Conservation (phyloP, 2,329 filamentous ascomycete species). For the Scleromitrula shiraiana region DNA sequence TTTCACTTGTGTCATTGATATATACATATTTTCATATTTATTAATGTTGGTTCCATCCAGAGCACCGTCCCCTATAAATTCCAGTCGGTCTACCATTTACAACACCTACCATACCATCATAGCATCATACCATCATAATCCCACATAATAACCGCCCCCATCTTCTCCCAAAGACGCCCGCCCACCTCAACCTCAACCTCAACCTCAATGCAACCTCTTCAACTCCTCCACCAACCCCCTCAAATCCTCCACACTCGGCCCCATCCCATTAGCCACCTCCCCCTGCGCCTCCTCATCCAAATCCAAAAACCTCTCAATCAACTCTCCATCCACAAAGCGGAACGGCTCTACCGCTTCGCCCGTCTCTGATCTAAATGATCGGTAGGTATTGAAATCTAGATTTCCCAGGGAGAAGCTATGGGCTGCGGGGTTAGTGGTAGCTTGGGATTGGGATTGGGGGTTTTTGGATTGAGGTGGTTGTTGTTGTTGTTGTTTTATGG, state of each 20-base stretch:
- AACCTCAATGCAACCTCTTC: conserved; percentile 51
- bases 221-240: conserved; percentile 54
- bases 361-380: conserved; percentile 71
- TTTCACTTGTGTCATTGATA: too few relatives aligned
- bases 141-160: too few relatives aligned
- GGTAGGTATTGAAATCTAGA: conserved; percentile 69
- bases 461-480: neutral
- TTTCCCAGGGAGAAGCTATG: conserved; percentile 62
- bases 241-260: conserved; percentile 54
- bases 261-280: conserved; percentile 46
- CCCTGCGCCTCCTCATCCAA: conserved; percentile 51
- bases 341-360: conserved; percentile 67
- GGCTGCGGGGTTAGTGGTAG: too few relatives aligned
- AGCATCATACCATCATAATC: too few relatives aligned
- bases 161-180: neutral
- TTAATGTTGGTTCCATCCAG: too few relatives aligned
- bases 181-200: neutral
- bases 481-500: neutral
- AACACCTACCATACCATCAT: neutral
- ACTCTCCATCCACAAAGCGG: conserved; percentile 85
- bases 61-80: too few relatives aligned
- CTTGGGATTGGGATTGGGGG: conserved; percentile 24
- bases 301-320: conserved; percentile 79
- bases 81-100: neutral
- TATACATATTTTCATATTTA: too few relatives aligned